Evolutionary conservation across 495 filamentous ascomycete species (phyloP).

Genomic region (Usnea hakonensis): DNA sequence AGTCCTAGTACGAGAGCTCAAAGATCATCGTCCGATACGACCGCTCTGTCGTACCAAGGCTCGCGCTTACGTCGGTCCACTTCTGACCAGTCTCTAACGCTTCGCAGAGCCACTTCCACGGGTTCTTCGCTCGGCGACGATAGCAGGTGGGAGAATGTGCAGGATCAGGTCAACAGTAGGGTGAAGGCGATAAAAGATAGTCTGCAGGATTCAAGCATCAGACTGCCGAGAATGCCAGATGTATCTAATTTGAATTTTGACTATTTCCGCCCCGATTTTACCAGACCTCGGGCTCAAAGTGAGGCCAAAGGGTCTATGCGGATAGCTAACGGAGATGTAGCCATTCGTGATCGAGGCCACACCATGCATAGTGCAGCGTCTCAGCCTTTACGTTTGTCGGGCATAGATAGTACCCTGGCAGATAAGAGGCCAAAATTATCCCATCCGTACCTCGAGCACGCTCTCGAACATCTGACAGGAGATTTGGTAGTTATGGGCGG

Average conservation of each 20-base stretch:
- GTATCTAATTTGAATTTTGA: constrained; percentile 46
- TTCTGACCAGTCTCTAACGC: constrained; percentile 69
- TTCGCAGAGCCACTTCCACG: constrained; percentile 52
- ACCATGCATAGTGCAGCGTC: no score
- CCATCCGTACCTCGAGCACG: constrained; percentile 52
- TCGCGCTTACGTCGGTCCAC: constrained; percentile 50
- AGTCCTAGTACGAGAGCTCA: constrained; percentile 28
- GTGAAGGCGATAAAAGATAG: constrained; percentile 89
- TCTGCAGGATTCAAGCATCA: constrained; percentile 69
- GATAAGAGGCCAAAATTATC: constrained; percentile 24
- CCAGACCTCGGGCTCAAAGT: constrained; percentile 25
- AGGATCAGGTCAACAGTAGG: constrained; percentile 73
- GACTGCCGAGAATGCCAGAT: constrained; percentile 54
- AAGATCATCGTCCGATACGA: constrained; percentile 28
- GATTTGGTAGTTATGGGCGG: constrained; percentile 88
- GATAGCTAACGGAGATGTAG: not conserved
- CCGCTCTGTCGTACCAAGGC: constrained; percentile 23
- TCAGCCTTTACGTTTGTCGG: not conserved
- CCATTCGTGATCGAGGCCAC: not conserved
- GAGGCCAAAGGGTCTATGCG: constrained; percentile 14
- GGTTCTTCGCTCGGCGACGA: constrained; percentile 83
- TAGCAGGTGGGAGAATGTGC: constrained; percentile 70
- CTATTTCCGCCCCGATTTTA: constrained; percentile 37
- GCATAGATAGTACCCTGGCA: not conserved
- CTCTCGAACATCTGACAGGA: constrained; percentile 63